A percentile compares a stretch with the other conserved stretches of the same genome.
Conservation (phyloP, 805 yeast genomes). For the Yamadazyma sp. region DNA sequence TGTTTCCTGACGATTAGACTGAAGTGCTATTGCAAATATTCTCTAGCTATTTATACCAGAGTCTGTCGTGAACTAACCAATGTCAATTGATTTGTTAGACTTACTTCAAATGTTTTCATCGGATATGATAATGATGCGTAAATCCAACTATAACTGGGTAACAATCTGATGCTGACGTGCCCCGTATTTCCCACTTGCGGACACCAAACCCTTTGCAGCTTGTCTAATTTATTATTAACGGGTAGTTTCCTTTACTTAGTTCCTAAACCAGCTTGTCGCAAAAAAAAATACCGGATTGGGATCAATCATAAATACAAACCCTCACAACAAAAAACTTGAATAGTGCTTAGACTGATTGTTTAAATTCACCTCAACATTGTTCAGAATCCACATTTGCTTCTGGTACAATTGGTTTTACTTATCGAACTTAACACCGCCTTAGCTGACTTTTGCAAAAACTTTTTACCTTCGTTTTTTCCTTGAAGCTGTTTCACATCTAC, state of each 20-base stretch:
- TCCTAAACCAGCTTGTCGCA: constrained; percentile 5
- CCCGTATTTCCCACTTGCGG: too few relatives aligned
- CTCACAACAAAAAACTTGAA: constrained; percentile 4
- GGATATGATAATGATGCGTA: too few relatives aligned
- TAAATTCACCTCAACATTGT: constrained; percentile 5
- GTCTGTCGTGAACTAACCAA: too few relatives aligned
- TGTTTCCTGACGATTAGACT: too few relatives aligned
- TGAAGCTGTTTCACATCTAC: background rate
- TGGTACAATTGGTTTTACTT: constrained; percentile 7
- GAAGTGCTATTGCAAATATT: too few relatives aligned
- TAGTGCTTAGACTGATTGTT: constrained; percentile 3
- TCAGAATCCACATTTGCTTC: constrained; percentile 2
- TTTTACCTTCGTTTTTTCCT: background rate
- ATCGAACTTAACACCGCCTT: constrained; percentile 8
- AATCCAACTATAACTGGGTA: too few relatives aligned
- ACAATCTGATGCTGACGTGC: too few relatives aligned
- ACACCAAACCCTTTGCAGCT: too few relatives aligned
- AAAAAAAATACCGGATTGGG: constrained; percentile 7
- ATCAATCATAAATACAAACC: constrained; percentile 3
- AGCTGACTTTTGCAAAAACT: background rate
- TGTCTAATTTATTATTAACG: too few relatives aligned
- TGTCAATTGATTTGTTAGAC: too few relatives aligned
- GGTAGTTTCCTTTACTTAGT: background rate
- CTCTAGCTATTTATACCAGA: too few relatives aligned
- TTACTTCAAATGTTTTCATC: too few relatives aligned